Evolutionary conservation across 2,329 filamentous ascomycete genomes (phyloP), one percentile per base, ranked within the genome.

Genomic region (Fusarium sterilihyphosum): DNA sequence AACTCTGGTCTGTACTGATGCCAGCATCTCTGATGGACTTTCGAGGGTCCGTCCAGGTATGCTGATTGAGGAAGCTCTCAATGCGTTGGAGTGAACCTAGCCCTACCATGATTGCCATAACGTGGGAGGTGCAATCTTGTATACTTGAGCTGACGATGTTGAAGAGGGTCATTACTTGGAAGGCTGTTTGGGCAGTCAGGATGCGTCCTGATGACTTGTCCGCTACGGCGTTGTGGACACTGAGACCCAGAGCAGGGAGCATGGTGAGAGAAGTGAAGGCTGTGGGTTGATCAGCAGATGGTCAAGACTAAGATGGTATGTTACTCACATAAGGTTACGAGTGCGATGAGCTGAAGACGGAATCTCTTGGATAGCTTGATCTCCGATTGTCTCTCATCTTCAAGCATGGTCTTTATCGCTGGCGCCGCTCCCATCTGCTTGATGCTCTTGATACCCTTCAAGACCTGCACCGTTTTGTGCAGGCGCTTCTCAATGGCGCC

Each of bases 261-360:
- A 56, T 56, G 14, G 52, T 56, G 16, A 56, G 52, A 14, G 52
- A 56, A 1, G 52, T 56, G 20, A 56, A 56, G 0, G 52, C 52
- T 56, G 7, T 3, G 2, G 2, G 4, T n/a, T 20, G 18, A 10
- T 54, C 6, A 54, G 52, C 6, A 14, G 10, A 2, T 22, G 18
- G 10, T 3, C 6, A n/a, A 18, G 2, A 5, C 0, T 6, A 17
- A 18, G 20, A 18, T 17, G 6, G 2, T 1, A 20, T 35, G 8
- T 2, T 6, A n/a, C 35, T n/a, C 8, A 56, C 52, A 56, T 4
- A 56, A n/a, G 8, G 52, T 56, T 2, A 56, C 52, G 1, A 56
- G 52, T n/a, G 52, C 35, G 2, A 56, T 56, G 8, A 56, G 52
- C 14, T 56, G 52, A 14, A 56, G 52, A 0, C 52, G 35, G 10